A percentile compares a stretch with the other conserved stretches of the same genome.
phyloP scores from a whole-genome alignment of 805 yeast genomes.

The Candida germanica region DNA sequence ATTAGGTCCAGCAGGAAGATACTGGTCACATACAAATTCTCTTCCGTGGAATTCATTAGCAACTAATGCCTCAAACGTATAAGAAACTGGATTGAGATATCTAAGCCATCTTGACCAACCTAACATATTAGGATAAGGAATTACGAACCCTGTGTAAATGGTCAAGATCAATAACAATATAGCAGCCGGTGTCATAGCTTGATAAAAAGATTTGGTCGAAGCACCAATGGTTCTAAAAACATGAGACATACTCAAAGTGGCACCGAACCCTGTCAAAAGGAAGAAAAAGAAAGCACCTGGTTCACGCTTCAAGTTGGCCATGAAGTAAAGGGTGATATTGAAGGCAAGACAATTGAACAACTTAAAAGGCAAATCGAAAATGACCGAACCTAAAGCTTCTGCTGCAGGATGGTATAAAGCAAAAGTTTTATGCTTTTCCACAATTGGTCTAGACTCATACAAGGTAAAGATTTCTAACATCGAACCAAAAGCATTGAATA shows the following conservation, averaged over 20 bases:
- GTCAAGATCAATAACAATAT: constrained; percentile 51
- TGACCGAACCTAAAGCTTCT: constrained; percentile 61
- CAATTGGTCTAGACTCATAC: constrained; percentile 62
- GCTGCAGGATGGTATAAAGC: constrained; percentile 74
- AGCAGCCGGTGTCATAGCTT: constrained; percentile 45
- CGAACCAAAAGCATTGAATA: constrained; percentile 60
- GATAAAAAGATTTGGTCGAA: constrained; percentile 40
- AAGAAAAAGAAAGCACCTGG: constrained; percentile 39
- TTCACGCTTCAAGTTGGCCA: constrained; percentile 42
- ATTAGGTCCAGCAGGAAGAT: constrained; percentile 59
- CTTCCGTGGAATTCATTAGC: constrained; percentile 62
- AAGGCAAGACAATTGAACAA: constrained; percentile 29
- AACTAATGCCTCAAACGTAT: constrained; percentile 55
- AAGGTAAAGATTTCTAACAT: constrained; percentile 57
- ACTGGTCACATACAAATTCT: constrained; percentile 49
- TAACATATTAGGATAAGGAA: constrained; percentile 47
- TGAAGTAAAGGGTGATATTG: constrained; percentile 42
- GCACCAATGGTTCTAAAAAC: constrained; percentile 44
- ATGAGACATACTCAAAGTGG: constrained; percentile 43
- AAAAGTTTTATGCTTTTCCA: constrained; percentile 68
- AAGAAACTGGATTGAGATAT: constrained; percentile 42
- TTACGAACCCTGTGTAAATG: constrained; percentile 51
- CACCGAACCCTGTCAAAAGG: constrained; percentile 27
- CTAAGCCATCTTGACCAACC: constrained; percentile 64
- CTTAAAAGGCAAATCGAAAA: constrained; percentile 66